A percentile compares a stretch with the other conserved stretches of the same genome.
phyloP scores from a whole-genome alignment of 352 stramenopile species.

The Globisporangium camurandrum region DNA sequence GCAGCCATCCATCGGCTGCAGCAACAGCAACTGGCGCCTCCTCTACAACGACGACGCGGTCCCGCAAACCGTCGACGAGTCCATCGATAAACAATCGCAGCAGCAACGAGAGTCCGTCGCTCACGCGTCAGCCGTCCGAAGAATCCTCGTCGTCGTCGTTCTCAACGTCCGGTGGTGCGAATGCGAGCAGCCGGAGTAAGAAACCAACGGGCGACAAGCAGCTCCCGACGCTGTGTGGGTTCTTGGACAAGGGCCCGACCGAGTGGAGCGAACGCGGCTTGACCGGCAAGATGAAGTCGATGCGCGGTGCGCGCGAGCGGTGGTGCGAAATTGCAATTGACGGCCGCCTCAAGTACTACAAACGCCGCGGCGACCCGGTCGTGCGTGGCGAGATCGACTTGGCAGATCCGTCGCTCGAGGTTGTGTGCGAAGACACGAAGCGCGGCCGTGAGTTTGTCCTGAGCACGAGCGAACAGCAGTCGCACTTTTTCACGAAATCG shows the following conservation, averaged over 20 bases:
- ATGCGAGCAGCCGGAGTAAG: too few species aligned
- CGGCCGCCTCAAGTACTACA: constrained; percentile 81
- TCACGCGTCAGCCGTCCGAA: constrained; percentile 7
- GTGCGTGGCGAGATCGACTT: constrained; percentile 79
- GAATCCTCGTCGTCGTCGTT: constrained; percentile 16
- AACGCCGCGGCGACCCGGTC: constrained; percentile 75
- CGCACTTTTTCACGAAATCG: constrained; percentile 78
- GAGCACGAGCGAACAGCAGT: constrained; percentile 77
- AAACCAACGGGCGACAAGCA: constrained; percentile 51
- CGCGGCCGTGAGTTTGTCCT: constrained; percentile 75
- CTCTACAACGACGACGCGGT: constrained; percentile 1
- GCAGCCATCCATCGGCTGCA: constrained; percentile 4
- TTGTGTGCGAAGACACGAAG: constrained; percentile 71
- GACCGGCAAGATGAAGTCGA: constrained; percentile 81
- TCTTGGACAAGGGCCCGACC: constrained; percentile 82
- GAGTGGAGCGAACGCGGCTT: constrained; percentile 74
- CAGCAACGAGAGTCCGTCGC: constrained; percentile 12
- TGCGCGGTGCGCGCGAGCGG: constrained; percentile 74
- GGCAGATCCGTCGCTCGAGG: constrained; percentile 68
- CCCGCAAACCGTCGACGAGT: constrained; percentile 5
- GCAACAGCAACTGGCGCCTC: constrained; percentile 5
- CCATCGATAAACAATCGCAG: constrained; percentile 8
- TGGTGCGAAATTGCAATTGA: constrained; percentile 77
- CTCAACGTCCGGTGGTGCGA: too few species aligned
- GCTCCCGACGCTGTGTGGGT: constrained; percentile 68